Percentiles rank a stretch among this genome's conserved stretches.
Conservation (phyloP, 768 basidiomycete species). For the Boletus sp. region DNA sequence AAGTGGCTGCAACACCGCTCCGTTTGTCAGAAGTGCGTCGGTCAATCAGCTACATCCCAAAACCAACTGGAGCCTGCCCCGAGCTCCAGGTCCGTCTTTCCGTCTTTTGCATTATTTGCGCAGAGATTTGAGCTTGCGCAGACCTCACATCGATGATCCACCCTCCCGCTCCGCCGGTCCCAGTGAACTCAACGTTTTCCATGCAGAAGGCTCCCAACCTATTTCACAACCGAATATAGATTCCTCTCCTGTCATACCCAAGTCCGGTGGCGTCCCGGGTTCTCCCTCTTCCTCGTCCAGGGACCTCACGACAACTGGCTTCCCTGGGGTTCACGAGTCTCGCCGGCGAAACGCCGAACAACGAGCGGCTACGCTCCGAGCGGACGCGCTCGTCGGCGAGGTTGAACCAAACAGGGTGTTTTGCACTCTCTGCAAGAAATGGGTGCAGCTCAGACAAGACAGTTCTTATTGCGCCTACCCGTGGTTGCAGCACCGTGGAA, state of each 20-base stretch:
- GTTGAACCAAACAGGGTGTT: slow-evolving; percentile 77
- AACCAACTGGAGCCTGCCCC: slow-evolving; percentile 23
- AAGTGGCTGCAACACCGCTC: slow-evolving; percentile 63
- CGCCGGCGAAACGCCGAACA: slow-evolving; percentile 76
- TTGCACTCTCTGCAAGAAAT: slow-evolving; percentile 72
- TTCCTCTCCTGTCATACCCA: slow-evolving; percentile 1
- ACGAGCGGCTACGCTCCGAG: slow-evolving; percentile 65
- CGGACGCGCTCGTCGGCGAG: slow-evolving; percentile 59
- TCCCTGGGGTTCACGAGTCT: slow-evolving; percentile 58
- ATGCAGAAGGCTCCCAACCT: slow-evolving; percentile 25
- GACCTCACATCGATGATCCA: slow-evolving; percentile 17
- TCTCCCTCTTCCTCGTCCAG: slow-evolving; percentile 45
- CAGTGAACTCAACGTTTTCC: slow-evolving; percentile 10
- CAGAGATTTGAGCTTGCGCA: slow-evolving; percentile 1
- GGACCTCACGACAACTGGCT: slow-evolving; percentile 56
- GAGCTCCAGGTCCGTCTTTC: slow-evolving; percentile 18
- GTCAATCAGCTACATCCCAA: slow-evolving; percentile 4
- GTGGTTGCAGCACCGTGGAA: slow-evolving; percentile 74
- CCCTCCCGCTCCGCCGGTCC: slow-evolving; percentile 33
- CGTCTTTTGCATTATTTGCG: slow-evolving; percentile 1
- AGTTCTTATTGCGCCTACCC: slow-evolving; percentile 78
- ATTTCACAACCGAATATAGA: slow-evolving; percentile 9
- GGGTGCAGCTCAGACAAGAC: slow-evolving; percentile 80
- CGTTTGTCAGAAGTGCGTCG: slow-evolving; percentile 43
- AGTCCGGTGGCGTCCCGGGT: slow-evolving; percentile 20